Conservation (phyloP, 306 rosid species). For the Cucurbita maxima region DNA sequence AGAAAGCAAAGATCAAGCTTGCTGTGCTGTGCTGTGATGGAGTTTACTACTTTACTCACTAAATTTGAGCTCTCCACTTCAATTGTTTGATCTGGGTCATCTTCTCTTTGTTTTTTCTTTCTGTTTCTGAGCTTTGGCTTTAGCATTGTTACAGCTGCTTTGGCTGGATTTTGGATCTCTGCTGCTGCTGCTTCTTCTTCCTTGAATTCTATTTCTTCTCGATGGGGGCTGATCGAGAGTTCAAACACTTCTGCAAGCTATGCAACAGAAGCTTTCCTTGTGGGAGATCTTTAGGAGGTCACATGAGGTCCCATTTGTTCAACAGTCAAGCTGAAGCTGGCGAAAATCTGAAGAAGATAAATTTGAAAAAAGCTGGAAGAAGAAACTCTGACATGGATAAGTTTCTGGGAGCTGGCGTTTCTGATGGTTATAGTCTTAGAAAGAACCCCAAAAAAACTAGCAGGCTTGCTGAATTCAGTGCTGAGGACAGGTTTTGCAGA, state of each 20-base stretch:
- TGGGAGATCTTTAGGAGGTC: slow-evolving; percentile 92
- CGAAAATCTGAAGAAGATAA: slow-evolving; percentile 10
- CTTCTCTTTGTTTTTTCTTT: background rate
- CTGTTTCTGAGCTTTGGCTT: background rate
- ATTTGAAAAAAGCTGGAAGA: slow-evolving; percentile 3
- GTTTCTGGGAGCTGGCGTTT: slow-evolving; percentile 18
- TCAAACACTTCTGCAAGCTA: slow-evolving; percentile 64
- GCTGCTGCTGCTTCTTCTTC: background rate
- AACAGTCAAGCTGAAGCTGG: slow-evolving; percentile 23
- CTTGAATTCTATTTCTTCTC: slow-evolving; percentile 1
- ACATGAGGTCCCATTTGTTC: slow-evolving; percentile 75
- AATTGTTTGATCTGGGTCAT: background rate
- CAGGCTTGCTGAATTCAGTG: slow-evolving; percentile 37
- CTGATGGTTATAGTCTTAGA: slow-evolving; percentile 50
- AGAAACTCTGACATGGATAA: background rate
- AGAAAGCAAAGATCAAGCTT: background rate
- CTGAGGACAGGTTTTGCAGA: slow-evolving; percentile 44
- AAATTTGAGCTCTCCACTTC: slow-evolving; percentile 2
- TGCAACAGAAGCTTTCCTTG: slow-evolving; percentile 73
- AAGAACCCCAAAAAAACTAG: slow-evolving; percentile 64
- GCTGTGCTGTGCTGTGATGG: slow-evolving; percentile 3
- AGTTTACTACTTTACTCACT: slow-evolving; percentile 7
- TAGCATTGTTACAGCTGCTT: background rate
- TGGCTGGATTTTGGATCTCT: background rate
- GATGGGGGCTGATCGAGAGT: slow-evolving; percentile 45